Evolutionary conservation across 495 filamentous ascomycete genomes (phyloP).

Genomic region (Trichoderma reesei): DNA sequence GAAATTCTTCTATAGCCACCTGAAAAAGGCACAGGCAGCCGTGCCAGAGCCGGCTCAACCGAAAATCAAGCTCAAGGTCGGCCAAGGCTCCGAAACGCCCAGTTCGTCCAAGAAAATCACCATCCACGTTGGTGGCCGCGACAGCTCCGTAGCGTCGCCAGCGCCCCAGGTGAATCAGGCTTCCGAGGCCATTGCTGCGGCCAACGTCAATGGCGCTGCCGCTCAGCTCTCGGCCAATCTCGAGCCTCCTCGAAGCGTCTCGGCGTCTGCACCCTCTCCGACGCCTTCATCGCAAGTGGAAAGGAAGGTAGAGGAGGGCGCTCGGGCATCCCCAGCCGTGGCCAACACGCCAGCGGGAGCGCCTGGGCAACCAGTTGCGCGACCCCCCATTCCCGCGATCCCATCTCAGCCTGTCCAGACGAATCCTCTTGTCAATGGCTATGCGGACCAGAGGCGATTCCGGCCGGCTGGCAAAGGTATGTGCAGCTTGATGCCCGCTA

Average conservation of each 20-base stretch:
- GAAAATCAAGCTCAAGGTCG: constrained; percentile 69
- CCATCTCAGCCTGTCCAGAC: constrained; percentile 21
- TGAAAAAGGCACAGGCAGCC: constrained; percentile 57
- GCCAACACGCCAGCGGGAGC: constrained; percentile 17
- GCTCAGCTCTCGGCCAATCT: constrained; percentile 15
- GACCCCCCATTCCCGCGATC: constrained; percentile 20
- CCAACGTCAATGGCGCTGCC: constrained; percentile 16
- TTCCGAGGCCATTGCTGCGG: constrained; percentile 21
- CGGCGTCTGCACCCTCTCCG: constrained; percentile 36
- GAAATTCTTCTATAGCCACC: constrained; percentile 52
- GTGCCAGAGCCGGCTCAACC: constrained; percentile 56
- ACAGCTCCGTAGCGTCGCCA: constrained; percentile 42
- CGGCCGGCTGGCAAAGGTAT: constrained; percentile 49
- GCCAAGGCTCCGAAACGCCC: constrained; percentile 26
- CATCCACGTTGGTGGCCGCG: constrained; percentile 42
- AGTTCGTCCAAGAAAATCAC: constrained; percentile 38
- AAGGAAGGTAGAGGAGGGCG: constrained; percentile 32
- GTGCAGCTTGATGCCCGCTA: background rate
- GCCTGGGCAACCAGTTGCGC: constrained; percentile 13
- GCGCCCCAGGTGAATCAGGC: constrained; percentile 39
- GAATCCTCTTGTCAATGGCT: constrained; percentile 24
- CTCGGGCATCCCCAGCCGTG: constrained; percentile 12
- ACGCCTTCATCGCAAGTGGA: constrained; percentile 31
- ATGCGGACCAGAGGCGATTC: constrained; percentile 15
- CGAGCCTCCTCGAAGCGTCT: constrained; percentile 32